phyloP scores from a whole-genome alignment of 2,329 filamentous ascomycete genomes.

The Xylariaceae sp. region DNA sequence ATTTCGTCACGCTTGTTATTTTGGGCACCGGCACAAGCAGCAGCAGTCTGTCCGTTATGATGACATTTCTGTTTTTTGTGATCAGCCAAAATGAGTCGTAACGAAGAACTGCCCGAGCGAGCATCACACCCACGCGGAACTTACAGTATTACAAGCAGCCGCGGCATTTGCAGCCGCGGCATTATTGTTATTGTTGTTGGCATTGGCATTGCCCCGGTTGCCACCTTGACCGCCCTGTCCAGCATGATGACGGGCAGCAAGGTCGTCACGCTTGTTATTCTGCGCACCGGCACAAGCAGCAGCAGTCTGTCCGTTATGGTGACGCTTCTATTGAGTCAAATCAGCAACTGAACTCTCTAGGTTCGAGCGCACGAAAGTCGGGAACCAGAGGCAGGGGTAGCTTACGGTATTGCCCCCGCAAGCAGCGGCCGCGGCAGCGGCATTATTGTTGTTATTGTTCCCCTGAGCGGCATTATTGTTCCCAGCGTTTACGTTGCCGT shows the following conservation, averaged over 20 bases:
- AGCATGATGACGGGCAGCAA: not conserved
- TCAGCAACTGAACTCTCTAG: not conserved
- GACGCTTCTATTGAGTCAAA: not conserved
- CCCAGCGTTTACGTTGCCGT: conserved; percentile 1
- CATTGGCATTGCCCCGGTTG: conserved; percentile 6
- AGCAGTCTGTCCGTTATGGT: not conserved
- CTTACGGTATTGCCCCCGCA: not conserved
- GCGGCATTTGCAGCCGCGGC: conserved; percentile 1
- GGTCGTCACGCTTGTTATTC: not conserved
- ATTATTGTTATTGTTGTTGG: conserved; percentile 6
- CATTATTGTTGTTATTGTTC: not conserved
- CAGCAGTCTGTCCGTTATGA: not conserved
- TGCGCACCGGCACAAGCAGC: not conserved
- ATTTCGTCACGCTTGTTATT: not conserved
- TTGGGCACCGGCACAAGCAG: not conserved
- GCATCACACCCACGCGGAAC: too few relatives aligned
- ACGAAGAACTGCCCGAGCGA: too few relatives aligned
- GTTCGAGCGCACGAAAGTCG: not conserved
- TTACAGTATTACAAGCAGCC: not conserved
- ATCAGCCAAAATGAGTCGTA: not conserved
- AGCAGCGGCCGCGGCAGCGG: not conserved
- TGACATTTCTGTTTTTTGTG: not conserved
- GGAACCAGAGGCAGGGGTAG: not conserved
- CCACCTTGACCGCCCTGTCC: not conserved
- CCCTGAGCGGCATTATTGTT: not conserved